Evolutionary conservation across 2,329 filamentous ascomycete genomes (phyloP).

Genomic region (Fusarium sp.): DNA sequence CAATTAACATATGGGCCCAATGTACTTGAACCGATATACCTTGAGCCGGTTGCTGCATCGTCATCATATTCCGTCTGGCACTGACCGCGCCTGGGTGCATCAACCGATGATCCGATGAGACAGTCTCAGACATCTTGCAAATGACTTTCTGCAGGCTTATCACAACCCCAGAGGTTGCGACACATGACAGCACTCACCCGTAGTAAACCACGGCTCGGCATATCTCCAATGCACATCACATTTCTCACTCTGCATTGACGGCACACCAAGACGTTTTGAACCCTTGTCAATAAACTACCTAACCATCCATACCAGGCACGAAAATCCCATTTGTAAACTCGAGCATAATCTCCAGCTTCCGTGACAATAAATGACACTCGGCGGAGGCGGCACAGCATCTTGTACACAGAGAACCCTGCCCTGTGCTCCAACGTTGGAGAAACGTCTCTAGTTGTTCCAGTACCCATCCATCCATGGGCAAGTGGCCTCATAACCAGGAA

Average conservation of each 20-base stretch:
- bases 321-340: not conserved
- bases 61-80: not conserved
- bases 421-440: not conserved
- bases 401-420: not conserved
- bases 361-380: not conserved
- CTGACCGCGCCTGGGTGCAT: not conserved
- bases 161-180: not conserved
- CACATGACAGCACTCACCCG: too few species aligned
- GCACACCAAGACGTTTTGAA: not conserved
- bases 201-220: not conserved
- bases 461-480: not conserved
- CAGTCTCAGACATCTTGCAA: not conserved
- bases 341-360: not conserved
- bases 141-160: not conserved
- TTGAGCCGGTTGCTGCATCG: not conserved
- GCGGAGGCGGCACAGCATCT: not conserved
- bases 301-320: not conserved
- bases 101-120: not conserved
- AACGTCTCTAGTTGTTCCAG: not conserved
- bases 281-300: constrained; percentile 7
- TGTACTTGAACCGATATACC: not conserved
- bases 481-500: not conserved
- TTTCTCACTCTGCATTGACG: not conserved
- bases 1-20: not conserved
- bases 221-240: not conserved